Evolutionary conservation across 805 yeast genomes (phyloP), one percentile per base, ranked within the genome.

Genomic region (Starmerella vaccinii): DNA sequence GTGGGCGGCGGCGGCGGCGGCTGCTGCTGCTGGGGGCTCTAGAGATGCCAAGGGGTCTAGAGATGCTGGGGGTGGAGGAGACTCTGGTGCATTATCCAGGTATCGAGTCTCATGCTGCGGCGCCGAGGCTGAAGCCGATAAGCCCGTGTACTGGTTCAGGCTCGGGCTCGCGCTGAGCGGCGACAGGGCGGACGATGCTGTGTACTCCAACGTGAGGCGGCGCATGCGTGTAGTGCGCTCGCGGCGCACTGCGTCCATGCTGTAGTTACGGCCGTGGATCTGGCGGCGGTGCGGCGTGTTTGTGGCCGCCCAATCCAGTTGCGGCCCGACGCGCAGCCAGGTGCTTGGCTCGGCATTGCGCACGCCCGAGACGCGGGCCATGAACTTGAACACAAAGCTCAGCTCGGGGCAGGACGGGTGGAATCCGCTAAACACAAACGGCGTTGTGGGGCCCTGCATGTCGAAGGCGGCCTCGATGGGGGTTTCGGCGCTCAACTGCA

Each of bases 301-400:
- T 16, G 4, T 22, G 12, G n/a, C 7, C 23, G 34, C 22, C 39
- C 47, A 26, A 9, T 34, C 47, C 12, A 50, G 50, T 32, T 50
- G 53, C 3, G 43, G 51, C 19, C 51, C 51, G 9, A 49, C 44
- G 30, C 51, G 47, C 13, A 49, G 40, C 51, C 51, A 49, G 22
- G 47, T 29, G 6, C 2, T 39, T 12, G 51, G 6, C 9, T 40
- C 47, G 13, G 42, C 38, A 15, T 32, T 26, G 18, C 51, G 48
- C 33, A 37, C 49, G 22, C 19, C 29, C 8, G 49, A 30, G 15
- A 49, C 26, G 18, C 45, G 24, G 9, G 57, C 47, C 46, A 50
- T 19, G 38, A 55, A 55, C 46, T 49, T 48, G 47, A 50, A 55
- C 19, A n/a, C 37, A 27, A 50, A 49, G 34, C 30, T 24, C 19